Evolutionary conservation across 495 filamentous ascomycete species (phyloP), one percentile per base, ranked within the genome.

Genomic region (Hyaloscypha finlandica): DNA sequence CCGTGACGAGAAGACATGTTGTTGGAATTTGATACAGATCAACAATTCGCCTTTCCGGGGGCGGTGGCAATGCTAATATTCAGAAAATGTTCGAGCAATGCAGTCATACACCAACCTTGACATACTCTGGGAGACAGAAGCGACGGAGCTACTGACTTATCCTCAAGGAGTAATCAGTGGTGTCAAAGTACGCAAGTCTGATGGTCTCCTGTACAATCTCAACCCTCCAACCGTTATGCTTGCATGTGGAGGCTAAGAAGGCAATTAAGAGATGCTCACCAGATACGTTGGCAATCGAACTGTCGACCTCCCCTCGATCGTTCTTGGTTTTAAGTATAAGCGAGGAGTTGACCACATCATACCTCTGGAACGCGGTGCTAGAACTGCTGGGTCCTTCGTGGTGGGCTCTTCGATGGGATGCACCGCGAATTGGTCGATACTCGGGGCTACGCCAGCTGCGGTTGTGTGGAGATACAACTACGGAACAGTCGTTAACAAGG

Each of bases 21-120:
- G 6, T 60, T 66, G 56, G 64, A 66, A 29, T 66, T 66, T n/a
- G 51, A 66, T 11, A 66, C 64, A 31, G 52, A 66, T 60, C 55
- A 66, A 25, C 56, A 60, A 2, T 66, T 66, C 25, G 64, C 60
- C 37, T 66, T 66, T 39, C 64, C 4, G 64, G 54, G 19, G 64
- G 64, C 14, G 64, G 64, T 25, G 42, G 55, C 30, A 59, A 66
- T 60, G 64, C 56, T 20, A 66, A 60, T 20, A 66, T 66, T 29
- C 51, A 31, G n/a, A 37, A 48, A 8, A 6, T 59, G n/a, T 66
- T 60, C 64, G 35, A 58, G 20, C 64, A 66, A 66, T 66, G 1
- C 12, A 14, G 1, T 25, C 30, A 19, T 65, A 20, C 32, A n/a
- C 42, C 25, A 65, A 58, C 14, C n/a, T 29, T 20, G 53, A 64